phyloP scores from a whole-genome alignment of 768 basidiomycete species.

The Russula sp. region DNA sequence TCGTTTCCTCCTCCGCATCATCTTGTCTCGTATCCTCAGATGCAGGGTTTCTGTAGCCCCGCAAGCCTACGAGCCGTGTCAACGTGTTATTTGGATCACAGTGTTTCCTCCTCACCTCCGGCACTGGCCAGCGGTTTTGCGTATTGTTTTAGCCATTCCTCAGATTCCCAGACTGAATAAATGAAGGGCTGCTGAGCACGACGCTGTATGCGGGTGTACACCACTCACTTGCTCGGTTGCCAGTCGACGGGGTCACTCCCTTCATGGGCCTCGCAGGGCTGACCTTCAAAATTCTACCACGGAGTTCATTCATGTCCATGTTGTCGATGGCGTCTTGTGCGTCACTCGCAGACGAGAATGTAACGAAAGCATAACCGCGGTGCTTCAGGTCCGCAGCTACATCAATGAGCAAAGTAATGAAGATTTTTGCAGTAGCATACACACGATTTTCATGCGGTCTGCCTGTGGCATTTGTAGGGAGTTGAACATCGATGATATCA shows the following conservation, averaged over 20 bases:
- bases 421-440: slow-evolving; percentile 16
- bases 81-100: not conserved
- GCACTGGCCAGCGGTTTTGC: slow-evolving; percentile 70
- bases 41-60: slow-evolving; percentile 35
- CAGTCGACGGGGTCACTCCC: slow-evolving; percentile 47
- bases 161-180: slow-evolving; percentile 83
- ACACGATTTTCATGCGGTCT: slow-evolving; percentile 54
- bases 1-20: slow-evolving; percentile 28
- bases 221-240: slow-evolving; percentile 69
- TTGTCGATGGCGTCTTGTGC: slow-evolving; percentile 98
- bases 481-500: slow-evolving; percentile 86
- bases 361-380: slow-evolving; percentile 91
- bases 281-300: slow-evolving; percentile 68
- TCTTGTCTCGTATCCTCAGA: slow-evolving; percentile 23
- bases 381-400: slow-evolving; percentile 58
- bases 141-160: slow-evolving; percentile 84
- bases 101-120: slow-evolving; percentile 45
- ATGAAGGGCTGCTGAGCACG: slow-evolving; percentile 1
- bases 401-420: slow-evolving; percentile 7
- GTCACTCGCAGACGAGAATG: slow-evolving; percentile 70
- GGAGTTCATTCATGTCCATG: slow-evolving; percentile 91
- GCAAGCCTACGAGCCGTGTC: slow-evolving; percentile 32
- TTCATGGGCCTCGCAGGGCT: slow-evolving; percentile 84
- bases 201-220: slow-evolving; percentile 1
- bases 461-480: slow-evolving; percentile 75